These are phyloP conservation scores for Trichoderma pleuroti DNA, from an alignment of 2,329 filamentous ascomycete species.

Conservation along the genomic window DNA sequence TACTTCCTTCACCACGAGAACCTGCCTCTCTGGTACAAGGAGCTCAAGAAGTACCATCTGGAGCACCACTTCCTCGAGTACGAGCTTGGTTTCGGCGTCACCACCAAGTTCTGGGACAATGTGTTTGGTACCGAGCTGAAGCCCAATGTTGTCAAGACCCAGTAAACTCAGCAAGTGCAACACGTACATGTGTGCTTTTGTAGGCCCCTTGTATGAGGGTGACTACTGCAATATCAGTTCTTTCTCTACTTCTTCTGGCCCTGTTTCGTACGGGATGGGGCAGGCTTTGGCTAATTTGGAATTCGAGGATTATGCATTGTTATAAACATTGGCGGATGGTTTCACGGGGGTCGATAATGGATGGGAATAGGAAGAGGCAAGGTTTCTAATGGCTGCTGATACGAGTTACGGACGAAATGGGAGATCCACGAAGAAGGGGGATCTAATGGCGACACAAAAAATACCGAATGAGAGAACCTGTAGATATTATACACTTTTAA, in stretches of 20 bases:
- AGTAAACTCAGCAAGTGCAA: constrained; percentile 23
- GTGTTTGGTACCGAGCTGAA: constrained; percentile 84
- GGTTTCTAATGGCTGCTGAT: background rate
- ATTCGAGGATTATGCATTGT: background rate
- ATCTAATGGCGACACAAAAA: background rate
- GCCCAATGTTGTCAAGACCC: constrained; percentile 32
- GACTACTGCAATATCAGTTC: background rate
- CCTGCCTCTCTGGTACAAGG: constrained; percentile 83
- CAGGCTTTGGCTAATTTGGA: background rate
- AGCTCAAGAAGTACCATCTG: constrained; percentile 95
- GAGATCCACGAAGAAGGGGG: background rate
- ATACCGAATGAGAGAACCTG: background rate
- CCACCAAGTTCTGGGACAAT: constrained; percentile 90
- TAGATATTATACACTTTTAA: constrained; percentile 6
- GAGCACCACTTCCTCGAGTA: constrained; percentile 98
- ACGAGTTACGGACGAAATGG: constrained; percentile 5
- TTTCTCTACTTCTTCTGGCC: background rate
- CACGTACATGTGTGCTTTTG: background rate
- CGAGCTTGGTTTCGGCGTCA: constrained; percentile 95
- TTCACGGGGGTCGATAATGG: background rate
- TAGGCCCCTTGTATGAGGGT: background rate
- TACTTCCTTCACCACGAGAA: constrained; percentile 98
- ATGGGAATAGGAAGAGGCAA: background rate
- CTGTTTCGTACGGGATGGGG: background rate
- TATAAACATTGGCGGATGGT: background rate